Evolutionary conservation across 208 protist species (phyloP), one percentile per base, ranked within the genome.

Genomic region (Trypanosoma mega): DNA sequence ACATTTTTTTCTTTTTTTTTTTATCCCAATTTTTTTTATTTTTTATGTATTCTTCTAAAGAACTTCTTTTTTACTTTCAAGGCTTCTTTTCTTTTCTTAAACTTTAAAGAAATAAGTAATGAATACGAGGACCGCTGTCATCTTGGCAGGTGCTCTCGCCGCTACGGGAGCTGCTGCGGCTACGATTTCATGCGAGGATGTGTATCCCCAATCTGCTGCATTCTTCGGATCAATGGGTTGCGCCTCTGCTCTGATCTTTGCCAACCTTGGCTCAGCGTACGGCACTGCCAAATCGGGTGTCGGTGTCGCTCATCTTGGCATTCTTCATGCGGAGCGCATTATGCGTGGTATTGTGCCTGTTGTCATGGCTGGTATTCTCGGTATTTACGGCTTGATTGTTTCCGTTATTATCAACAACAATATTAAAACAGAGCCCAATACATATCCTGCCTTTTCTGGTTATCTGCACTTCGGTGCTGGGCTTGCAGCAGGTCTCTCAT

Each of bases 301-400:
- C 52, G 98, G 98, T 68, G 97, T 99, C 60, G 85, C 96, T 24
- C 90, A 96, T 62, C 94, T 99, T 74, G 98, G 98, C 76, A 98
- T 99, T 43, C 86, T 98, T 62, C 78, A 93, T 62, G 96, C 90
- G 7, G 91, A 98, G 43, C 76, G 96, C 16, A 96, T 98, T 58
- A 98, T 98, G 94, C 81, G 88, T 49, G 85, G 85, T 65, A 96
- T 95, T 53, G 86, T 96, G 53, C 90, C 92, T 24, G 86, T 96
- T 51, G 84, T 97, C 49, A 96, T 97, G 90, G 92, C 90, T 62
- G 98, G 87, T 84, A 98, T 99, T 72, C 87, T 99, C 60, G 98
- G 98, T 81, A 99, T 99, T 68, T 99, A 99, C 77, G 99, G 99
- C 54, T 87, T 99, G 29, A 99, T 99, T 70, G 96, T 99, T 58